Percentiles rank a stretch among this genome's conserved stretches.
Conservation (phyloP, 352 stramenopile genomes). For the Saprolegnia diclina region DNA sequence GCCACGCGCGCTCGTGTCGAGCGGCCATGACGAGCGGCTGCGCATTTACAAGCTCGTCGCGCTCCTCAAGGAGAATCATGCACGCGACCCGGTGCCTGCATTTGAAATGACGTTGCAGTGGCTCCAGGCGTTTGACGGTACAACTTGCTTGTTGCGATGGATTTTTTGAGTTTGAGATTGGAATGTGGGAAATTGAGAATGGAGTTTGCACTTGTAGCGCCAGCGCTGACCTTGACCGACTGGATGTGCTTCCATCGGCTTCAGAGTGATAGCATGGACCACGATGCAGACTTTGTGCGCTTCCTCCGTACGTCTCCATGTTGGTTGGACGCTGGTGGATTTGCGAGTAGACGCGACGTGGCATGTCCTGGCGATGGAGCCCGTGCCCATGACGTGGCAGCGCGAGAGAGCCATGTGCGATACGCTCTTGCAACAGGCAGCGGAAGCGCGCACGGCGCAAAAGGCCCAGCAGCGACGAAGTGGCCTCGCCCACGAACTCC, state of each 20-base stretch:
- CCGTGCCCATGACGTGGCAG: neutral
- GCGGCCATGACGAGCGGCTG: constrained; percentile 40
- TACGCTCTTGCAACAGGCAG: constrained; percentile 32
- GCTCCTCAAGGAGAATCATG: constrained; percentile 43
- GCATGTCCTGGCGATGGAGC: neutral
- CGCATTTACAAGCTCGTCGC: constrained; percentile 43
- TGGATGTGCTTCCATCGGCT: constrained; percentile 46
- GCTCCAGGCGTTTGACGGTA: constrained; percentile 30
- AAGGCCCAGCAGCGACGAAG: neutral
- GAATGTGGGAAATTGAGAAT: neutral
- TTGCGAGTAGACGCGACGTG: constrained; percentile 32
- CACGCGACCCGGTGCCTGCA: constrained; percentile 33
- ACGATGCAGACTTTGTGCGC: constrained; percentile 57
- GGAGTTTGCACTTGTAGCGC: neutral
- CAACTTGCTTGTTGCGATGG: too few species aligned
- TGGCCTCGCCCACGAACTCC: neutral
- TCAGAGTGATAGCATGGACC: constrained; percentile 43
- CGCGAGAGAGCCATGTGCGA: constrained; percentile 11
- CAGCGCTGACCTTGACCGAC: constrained; percentile 32
- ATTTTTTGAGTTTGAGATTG: neutral
- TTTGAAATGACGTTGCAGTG: constrained; percentile 28
- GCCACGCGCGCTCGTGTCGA: constrained; percentile 39
- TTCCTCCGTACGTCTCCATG: constrained; percentile 45
- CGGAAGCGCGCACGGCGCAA: constrained; percentile 28
- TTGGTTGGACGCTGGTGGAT: constrained; percentile 32